phyloP scores from a whole-genome alignment of 768 basidiomycete species.

The Mycena galopus region DNA sequence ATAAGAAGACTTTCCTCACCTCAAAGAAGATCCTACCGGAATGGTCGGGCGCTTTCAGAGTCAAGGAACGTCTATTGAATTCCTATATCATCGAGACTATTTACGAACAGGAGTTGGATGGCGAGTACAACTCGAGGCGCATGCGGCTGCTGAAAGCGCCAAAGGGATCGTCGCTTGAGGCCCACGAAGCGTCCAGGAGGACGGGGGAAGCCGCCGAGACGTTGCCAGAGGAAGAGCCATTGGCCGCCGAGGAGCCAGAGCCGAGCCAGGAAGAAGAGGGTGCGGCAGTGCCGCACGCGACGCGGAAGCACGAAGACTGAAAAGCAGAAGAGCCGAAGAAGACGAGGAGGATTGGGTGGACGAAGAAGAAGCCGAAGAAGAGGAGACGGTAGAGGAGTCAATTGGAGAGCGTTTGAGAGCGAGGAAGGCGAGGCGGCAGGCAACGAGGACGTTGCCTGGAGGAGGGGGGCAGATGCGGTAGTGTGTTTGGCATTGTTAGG shows the following conservation, averaged over 20 bases:
- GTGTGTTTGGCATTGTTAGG: too few species aligned
- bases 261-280: constrained; percentile 22
- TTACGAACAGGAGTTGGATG: constrained; percentile 5
- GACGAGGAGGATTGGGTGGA: constrained; percentile 1
- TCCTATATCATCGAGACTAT: constrained; percentile 15
- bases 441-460: too few species aligned
- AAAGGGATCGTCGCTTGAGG: too few species aligned
- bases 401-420: too few species aligned
- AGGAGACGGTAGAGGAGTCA: too few species aligned
- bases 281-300: constrained; percentile 42
- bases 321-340: constrained; percentile 3
- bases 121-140: constrained; percentile 3
- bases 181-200: neutral
- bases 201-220: neutral
- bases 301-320: constrained; percentile 1
- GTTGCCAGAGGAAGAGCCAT: neutral
- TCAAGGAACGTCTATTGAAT: too few species aligned
- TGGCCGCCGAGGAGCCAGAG: neutral
- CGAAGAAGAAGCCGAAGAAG: too few species aligned
- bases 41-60: too few species aligned
- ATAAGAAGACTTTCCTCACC: too few species aligned
- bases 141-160: neutral
- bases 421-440: too few species aligned
- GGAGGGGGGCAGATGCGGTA: too few species aligned
- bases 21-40: too few species aligned